These are phyloP conservation scores for Mucor indicus DNA, from an alignment of 371 early-diverging fungal species.

Conservation along the genomic window DNA sequence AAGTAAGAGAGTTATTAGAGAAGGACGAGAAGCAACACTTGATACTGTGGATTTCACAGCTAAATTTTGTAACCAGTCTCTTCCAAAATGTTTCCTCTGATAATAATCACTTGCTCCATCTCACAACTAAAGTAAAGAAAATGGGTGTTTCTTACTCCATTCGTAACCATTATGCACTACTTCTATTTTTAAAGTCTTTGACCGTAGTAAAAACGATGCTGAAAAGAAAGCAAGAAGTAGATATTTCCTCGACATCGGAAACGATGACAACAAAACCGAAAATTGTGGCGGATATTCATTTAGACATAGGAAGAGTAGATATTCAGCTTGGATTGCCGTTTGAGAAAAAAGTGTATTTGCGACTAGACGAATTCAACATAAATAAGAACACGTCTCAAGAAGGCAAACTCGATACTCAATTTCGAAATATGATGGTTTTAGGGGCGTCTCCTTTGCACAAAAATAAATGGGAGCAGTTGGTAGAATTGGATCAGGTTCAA, in stretches of 20 bases:
- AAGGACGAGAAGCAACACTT: neutral
- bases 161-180: constrained; percentile 11
- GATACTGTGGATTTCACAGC: constrained; percentile 13
- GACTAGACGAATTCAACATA: constrained; percentile 3
- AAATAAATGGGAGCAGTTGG: constrained; percentile 6
- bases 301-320: constrained; percentile 6
- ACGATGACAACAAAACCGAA: too few species aligned
- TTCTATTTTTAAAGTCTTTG: constrained; percentile 4
- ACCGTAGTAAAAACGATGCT: neutral
- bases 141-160: constrained; percentile 12
- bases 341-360: constrained; percentile 1
- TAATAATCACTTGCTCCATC: neutral
- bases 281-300: too few species aligned
- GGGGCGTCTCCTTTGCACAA: constrained; percentile 1
- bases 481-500: constrained; percentile 4
- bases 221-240: too few species aligned
- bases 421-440: constrained; percentile 8
- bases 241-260: too few species aligned
- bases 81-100: neutral
- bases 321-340: constrained; percentile 5
- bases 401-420: neutral
- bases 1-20: neutral
- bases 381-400: neutral
- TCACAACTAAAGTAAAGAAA: constrained; percentile 2
- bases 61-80: too few species aligned